These are phyloP conservation scores for Phoenix roebelenii DNA, from an alignment of 176 grass and related monocot genomes.

Conservation along the genomic window DNA sequence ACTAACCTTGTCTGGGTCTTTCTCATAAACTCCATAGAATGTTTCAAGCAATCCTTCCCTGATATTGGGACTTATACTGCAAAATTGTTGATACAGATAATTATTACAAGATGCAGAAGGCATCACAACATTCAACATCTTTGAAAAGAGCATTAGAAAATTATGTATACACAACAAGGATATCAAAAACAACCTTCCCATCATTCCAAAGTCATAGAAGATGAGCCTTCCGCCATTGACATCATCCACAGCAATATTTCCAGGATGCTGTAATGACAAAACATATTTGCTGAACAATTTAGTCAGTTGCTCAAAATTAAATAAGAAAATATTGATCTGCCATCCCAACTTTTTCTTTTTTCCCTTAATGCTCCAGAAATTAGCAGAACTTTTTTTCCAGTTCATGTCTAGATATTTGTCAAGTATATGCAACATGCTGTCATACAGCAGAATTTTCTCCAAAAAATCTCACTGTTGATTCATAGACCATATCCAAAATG, in stretches of 20 bases:
- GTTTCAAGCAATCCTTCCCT: conserved; percentile 82
- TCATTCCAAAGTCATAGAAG: conserved; percentile 99
- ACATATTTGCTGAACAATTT: background rate
- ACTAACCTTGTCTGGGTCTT: conserved; percentile 86
- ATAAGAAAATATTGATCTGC: background rate
- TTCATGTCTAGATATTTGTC: no score
- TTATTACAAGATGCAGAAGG: conserved; percentile 12
- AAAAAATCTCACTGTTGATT: no score
- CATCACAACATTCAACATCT: background rate
- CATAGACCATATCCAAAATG: no score
- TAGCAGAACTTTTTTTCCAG: background rate
- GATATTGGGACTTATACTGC: conserved; percentile 92
- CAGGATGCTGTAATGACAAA: conserved; percentile 64
- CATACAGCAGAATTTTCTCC: no score
- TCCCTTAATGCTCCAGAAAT: background rate
- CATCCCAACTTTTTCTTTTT: background rate
- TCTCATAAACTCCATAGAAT: conserved; percentile 98
- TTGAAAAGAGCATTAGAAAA: background rate
- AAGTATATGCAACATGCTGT: no score
- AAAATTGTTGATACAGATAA: conserved; percentile 17
- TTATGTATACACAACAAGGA: background rate
- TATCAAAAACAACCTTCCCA: conserved; percentile 69
- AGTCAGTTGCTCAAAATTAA: background rate
- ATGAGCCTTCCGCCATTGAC: conserved; percentile 95
- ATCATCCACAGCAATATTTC: conserved; percentile 99